phyloP scores from a whole-genome alignment of 441 rosid species.

The Kokia cookei region DNA sequence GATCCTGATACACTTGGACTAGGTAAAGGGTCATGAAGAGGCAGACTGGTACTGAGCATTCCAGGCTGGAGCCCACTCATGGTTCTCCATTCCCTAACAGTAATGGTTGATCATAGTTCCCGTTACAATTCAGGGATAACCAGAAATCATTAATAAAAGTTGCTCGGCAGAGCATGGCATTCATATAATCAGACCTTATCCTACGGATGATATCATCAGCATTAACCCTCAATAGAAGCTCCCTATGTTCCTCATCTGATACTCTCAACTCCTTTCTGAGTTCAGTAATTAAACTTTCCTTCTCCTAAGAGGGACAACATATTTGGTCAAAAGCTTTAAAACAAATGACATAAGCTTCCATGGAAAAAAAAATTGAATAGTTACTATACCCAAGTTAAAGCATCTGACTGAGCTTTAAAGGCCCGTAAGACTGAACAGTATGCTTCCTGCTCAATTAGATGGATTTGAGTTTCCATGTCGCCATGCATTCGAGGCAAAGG shows the following conservation, averaged over 20 bases:
- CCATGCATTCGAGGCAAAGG: slow-evolving; percentile 63
- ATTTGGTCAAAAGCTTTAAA: slow-evolving; percentile 9
- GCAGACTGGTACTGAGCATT: slow-evolving; percentile 56
- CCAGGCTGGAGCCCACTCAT: slow-evolving; percentile 64
- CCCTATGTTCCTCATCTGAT: slow-evolving; percentile 96
- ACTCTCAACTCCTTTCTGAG: slow-evolving; percentile 95
- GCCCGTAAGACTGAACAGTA: slow-evolving; percentile 89
- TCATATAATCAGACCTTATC: slow-evolving; percentile 64
- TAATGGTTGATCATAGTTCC: slow-evolving; percentile 20
- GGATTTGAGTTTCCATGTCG: slow-evolving; percentile 98
- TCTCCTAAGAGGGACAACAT: slow-evolving; percentile 53
- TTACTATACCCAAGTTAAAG: slow-evolving; percentile 78
- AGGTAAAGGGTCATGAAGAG: slow-evolving; percentile 63
- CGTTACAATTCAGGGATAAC: slow-evolving; percentile 19
- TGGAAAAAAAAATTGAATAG: not conserved
- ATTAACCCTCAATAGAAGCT: slow-evolving; percentile 78
- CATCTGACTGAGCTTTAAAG: slow-evolving; percentile 98
- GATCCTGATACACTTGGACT: slow-evolving; percentile 95
- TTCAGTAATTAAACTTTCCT: slow-evolving; percentile 94
- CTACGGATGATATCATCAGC: slow-evolving; percentile 79
- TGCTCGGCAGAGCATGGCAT: slow-evolving; percentile 6
- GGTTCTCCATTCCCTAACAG: slow-evolving; percentile 95
- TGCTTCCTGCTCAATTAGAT: slow-evolving; percentile 93
- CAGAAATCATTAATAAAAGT: slow-evolving; percentile 13
- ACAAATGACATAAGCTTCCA: not conserved